These are phyloP conservation scores for Leptographium wingfieldii DNA, from an alignment of 2,329 filamentous ascomycete genomes.

Conservation along the genomic window DNA sequence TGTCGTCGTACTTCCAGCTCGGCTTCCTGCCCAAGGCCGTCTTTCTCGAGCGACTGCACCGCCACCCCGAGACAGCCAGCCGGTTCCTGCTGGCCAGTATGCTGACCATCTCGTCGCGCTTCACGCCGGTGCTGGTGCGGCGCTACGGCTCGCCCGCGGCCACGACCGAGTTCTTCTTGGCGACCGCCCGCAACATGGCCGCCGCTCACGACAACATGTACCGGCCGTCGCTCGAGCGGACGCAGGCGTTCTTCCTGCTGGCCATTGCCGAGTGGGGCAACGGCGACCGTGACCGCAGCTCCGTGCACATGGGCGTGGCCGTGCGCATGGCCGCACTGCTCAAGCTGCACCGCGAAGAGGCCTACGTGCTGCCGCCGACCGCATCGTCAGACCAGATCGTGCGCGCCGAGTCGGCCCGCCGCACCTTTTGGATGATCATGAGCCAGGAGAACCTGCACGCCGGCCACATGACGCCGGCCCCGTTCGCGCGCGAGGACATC, in stretches of 20 bases:
- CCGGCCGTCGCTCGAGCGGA: slow-evolving; percentile 39
- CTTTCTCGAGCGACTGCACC: slow-evolving; percentile 32
- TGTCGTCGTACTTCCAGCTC: slow-evolving; percentile 43
- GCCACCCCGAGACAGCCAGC: slow-evolving; percentile 31
- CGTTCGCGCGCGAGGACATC: slow-evolving; percentile 37
- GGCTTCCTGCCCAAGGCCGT: slow-evolving; percentile 43
- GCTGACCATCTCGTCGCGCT: slow-evolving; percentile 41
- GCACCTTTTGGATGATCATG: slow-evolving; percentile 46
- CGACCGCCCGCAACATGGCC: slow-evolving; percentile 33
- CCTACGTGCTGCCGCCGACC: slow-evolving; percentile 26
- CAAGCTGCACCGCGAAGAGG: slow-evolving; percentile 42
- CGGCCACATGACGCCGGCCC: slow-evolving; percentile 35
- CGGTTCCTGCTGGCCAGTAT: slow-evolving; percentile 42
- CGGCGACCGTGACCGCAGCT: slow-evolving; percentile 32
- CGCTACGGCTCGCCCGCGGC: slow-evolving; percentile 36
- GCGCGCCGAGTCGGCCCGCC: slow-evolving; percentile 39
- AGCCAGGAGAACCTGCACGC: slow-evolving; percentile 45
- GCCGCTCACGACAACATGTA: slow-evolving; percentile 31
- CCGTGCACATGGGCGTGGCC: slow-evolving; percentile 40
- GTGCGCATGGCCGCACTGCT: slow-evolving; percentile 41
- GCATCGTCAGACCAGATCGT: slow-evolving; percentile 32
- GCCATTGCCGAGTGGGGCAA: slow-evolving; percentile 46
- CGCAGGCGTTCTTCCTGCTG: slow-evolving; percentile 45
- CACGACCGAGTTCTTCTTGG: slow-evolving; percentile 40
- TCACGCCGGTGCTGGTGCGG: slow-evolving; percentile 33